These are phyloP conservation scores for Massariosphaeria phaeospora DNA, from an alignment of 495 filamentous ascomycete species.

Conservation along the genomic window DNA sequence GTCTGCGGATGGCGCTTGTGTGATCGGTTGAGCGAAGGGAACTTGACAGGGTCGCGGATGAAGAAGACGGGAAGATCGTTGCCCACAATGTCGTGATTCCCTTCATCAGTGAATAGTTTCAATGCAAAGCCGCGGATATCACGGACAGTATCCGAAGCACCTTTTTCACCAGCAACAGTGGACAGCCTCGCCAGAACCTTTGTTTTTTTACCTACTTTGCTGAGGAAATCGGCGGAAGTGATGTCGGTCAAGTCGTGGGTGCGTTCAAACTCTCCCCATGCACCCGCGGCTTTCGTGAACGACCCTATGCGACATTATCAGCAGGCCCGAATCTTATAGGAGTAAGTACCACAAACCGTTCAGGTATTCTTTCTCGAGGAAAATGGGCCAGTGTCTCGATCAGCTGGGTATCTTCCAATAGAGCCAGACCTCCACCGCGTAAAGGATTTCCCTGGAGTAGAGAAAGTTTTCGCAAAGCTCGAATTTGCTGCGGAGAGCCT, in stretches of 20 bases:
- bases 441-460: background rate
- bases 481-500: no score
- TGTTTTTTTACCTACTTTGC: constrained; percentile 24
- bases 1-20: constrained; percentile 50
- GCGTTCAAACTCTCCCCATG: constrained; percentile 28
- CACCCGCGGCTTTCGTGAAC: constrained; percentile 31
- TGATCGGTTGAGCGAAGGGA: constrained; percentile 51
- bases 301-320: background rate
- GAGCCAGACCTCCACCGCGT: constrained; percentile 24
- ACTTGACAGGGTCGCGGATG: constrained; percentile 53
- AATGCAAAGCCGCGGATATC: constrained; percentile 28
- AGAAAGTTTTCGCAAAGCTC: no score
- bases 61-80: constrained; percentile 48
- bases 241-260: constrained; percentile 29
- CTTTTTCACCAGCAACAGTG: constrained; percentile 23
- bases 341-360: constrained; percentile 3
- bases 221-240: constrained; percentile 18
- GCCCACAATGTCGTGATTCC: constrained; percentile 30
- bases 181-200: constrained; percentile 27
- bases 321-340: background rate
- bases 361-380: constrained; percentile 28
- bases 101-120: constrained; percentile 31
- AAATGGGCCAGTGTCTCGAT: constrained; percentile 31
- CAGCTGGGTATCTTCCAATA: constrained; percentile 27
- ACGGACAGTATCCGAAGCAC: constrained; percentile 21